Conservation (phyloP, 495 filamentous ascomycete species). For the Letharia lupina region DNA sequence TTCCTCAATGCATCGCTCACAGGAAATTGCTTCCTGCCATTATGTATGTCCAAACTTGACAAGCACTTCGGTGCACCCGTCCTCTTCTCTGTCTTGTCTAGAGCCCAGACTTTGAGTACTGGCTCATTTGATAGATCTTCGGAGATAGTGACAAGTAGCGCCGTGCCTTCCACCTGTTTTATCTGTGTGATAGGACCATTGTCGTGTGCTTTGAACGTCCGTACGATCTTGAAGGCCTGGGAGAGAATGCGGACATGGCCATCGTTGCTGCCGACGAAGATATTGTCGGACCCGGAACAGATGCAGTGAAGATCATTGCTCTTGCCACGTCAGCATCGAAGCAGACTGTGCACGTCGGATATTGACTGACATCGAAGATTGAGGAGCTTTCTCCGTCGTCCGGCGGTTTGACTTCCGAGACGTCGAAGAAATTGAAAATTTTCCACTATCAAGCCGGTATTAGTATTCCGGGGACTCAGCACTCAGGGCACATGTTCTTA, state of each 20-base stretch:
- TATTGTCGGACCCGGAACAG: constrained; percentile 78
- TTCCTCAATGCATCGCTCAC: constrained; percentile 37
- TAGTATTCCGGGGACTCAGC: constrained; percentile 4
- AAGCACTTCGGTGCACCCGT: constrained; percentile 78
- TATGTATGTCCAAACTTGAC: constrained; percentile 75
- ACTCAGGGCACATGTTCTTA: constrained; percentile 10
- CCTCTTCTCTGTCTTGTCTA: constrained; percentile 93
- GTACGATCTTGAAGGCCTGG: constrained; percentile 73
- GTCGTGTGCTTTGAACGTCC: constrained; percentile 81
- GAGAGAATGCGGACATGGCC: constrained; percentile 81
- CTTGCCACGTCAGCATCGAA: constrained; percentile 24
- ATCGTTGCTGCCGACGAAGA: constrained; percentile 80
- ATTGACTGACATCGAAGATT: constrained; percentile 49
- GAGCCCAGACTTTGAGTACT: constrained; percentile 86
- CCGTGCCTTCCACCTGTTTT: constrained; percentile 84
- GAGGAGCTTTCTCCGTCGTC: constrained; percentile 58
- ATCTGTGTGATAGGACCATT: constrained; percentile 78
- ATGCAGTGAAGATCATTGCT: constrained; percentile 59
- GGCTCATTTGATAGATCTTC: constrained; percentile 85
- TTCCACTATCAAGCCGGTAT: constrained; percentile 62
- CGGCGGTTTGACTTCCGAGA: constrained; percentile 69
- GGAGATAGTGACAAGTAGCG: constrained; percentile 75
- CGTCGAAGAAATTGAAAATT: constrained; percentile 98
- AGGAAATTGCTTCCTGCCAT: constrained; percentile 87
- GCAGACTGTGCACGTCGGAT: constrained; percentile 36